phyloP scores from a whole-genome alignment of 1,284 basidiomycete species.

The Phellinidium pouzarii region DNA sequence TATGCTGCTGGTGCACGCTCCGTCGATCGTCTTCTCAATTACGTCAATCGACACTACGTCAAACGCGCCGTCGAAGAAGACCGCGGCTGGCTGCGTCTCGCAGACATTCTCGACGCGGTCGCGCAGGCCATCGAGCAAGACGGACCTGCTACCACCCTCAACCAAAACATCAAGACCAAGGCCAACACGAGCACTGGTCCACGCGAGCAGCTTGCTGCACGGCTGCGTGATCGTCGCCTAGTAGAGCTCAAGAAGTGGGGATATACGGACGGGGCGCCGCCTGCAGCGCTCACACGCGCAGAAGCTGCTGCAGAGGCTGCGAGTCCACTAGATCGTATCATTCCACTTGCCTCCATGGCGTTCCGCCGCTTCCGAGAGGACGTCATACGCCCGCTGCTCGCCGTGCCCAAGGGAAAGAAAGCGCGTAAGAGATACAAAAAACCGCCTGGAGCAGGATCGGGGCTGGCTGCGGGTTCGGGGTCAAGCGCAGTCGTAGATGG shows the following conservation, averaged over 20 bases:
- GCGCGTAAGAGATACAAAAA: conserved; percentile 36
- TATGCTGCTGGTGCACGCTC: conserved; percentile 59
- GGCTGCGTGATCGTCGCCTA: conserved; percentile 47
- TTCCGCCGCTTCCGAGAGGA: conserved; percentile 64
- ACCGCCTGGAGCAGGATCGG: conserved; percentile 33
- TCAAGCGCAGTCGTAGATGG: conserved; percentile 22
- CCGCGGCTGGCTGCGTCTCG: conserved; percentile 63
- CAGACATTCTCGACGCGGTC: conserved; percentile 58
- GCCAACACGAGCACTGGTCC: no score
- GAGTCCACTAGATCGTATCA: conserved; percentile 55
- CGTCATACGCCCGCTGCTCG: conserved; percentile 59
- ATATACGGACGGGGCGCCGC: conserved; percentile 44
- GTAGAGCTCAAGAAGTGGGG: conserved; percentile 69
- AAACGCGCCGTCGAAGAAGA: conserved; percentile 71
- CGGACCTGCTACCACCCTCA: background rate
- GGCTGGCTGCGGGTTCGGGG: conserved; percentile 24
- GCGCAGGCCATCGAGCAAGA: conserved; percentile 41
- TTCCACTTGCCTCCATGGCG: conserved; percentile 56
- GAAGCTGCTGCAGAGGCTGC: conserved; percentile 69
- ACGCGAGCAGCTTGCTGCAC: conserved; percentile 49
- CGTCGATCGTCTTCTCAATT: conserved; percentile 64
- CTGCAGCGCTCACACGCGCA: conserved; percentile 42
- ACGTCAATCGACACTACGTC: conserved; percentile 73
- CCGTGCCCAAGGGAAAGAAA: conserved; percentile 36
- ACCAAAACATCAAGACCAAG: background rate